phyloP scores from a whole-genome alignment of 1,139 yeast species.

The Magnusiomyces tetraspermus region DNA sequence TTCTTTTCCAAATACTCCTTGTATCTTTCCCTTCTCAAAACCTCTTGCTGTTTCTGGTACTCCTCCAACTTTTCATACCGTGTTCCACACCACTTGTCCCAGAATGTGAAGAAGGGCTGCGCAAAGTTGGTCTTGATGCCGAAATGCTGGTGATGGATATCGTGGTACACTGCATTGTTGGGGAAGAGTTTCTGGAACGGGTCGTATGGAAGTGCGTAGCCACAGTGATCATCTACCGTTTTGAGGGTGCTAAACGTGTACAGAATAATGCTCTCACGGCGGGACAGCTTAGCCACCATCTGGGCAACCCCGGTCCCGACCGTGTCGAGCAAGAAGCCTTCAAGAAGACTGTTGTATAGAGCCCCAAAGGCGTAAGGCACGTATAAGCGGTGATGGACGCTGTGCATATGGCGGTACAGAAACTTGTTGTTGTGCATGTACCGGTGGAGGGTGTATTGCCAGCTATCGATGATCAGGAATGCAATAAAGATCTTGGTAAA shows the following conservation, averaged over 20 bases:
- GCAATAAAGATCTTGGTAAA: constrained; percentile 48
- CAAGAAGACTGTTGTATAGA: constrained; percentile 83
- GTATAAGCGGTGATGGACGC: constrained; percentile 86
- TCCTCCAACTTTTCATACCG: constrained; percentile 46
- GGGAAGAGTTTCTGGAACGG: constrained; percentile 85
- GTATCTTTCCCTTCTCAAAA: constrained; percentile 24
- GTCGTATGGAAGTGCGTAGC: constrained; percentile 84
- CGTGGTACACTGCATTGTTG: constrained; percentile 91
- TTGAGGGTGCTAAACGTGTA: constrained; percentile 86
- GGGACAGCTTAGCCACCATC: constrained; percentile 50
- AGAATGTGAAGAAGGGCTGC: constrained; percentile 93
- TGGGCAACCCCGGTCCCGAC: constrained; percentile 83
- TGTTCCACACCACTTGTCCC: constrained; percentile 73
- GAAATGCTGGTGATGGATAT: constrained; percentile 92
- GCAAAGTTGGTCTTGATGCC: constrained; percentile 89
- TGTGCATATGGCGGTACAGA: constrained; percentile 73
- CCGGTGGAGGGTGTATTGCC: constrained; percentile 91
- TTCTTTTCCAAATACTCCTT: constrained; percentile 6
- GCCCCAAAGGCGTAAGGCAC: constrained; percentile 98
- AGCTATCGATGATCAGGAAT: constrained; percentile 70
- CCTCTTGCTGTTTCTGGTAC: constrained; percentile 29
- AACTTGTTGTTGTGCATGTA: constrained; percentile 75
- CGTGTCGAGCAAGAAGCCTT: constrained; percentile 87
- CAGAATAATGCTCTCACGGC: constrained; percentile 65
- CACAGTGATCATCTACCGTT: constrained; percentile 97